A percentile compares a stretch with the other conserved stretches of the same genome.
phyloP scores from a whole-genome alignment of 345 rosid genomes.

The Hypericum androsaemum region DNA sequence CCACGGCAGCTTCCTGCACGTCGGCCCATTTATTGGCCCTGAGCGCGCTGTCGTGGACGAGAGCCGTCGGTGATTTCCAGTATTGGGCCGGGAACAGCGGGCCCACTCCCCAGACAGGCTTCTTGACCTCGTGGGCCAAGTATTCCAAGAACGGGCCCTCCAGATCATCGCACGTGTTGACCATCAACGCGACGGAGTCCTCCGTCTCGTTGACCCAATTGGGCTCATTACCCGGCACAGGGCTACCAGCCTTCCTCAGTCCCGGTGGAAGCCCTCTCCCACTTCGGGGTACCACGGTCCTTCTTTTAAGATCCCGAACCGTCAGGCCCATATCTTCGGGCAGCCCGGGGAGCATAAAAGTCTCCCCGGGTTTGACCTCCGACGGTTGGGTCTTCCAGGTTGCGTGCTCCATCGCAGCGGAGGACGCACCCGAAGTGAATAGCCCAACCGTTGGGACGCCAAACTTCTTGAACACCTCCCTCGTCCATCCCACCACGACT shows the following conservation, averaged over 20 bases:
- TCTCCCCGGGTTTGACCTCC: conserved; percentile 7
- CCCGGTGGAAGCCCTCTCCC: conserved; percentile 9
- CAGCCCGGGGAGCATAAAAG: conserved; percentile 14
- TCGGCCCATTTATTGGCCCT: background rate
- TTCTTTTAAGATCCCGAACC: conserved; percentile 11
- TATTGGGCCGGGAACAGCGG: background rate
- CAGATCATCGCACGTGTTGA: conserved; percentile 2
- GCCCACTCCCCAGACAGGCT: conserved; percentile 4
- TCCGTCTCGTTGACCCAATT: conserved; percentile 1
- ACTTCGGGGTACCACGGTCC: background rate
- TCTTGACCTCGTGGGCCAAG: background rate
- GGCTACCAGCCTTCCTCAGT: background rate
- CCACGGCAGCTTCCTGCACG: no score
- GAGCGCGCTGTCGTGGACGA: background rate
- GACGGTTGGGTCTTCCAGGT: conserved; percentile 12
- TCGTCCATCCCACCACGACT: conserved; percentile 14
- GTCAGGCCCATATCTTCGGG: conserved; percentile 23
- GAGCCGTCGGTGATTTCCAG: background rate
- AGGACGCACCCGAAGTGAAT: conserved; percentile 26
- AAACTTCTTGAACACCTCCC: conserved; percentile 13
- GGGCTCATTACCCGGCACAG: background rate
- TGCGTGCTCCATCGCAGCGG: conserved; percentile 25
- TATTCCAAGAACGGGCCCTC: background rate
- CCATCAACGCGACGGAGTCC: background rate
- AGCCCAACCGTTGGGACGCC: conserved; percentile 15